These are phyloP conservation scores for Astragalus membranaceus DNA, from an alignment of 306 rosid species.

Conservation along the genomic window DNA sequence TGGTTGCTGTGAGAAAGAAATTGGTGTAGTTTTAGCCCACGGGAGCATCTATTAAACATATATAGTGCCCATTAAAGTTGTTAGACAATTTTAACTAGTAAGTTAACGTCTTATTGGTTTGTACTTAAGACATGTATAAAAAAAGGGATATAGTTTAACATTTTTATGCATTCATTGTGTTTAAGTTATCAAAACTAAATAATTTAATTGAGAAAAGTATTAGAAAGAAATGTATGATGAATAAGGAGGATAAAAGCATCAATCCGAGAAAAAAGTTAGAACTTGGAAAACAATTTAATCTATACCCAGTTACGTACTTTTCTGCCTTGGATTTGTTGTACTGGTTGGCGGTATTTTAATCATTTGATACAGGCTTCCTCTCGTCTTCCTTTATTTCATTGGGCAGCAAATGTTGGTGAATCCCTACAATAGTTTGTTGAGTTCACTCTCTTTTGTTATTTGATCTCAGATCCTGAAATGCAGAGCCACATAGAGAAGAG, in stretches of 20 bases:
- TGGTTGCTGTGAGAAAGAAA: slow-evolving; percentile 10
- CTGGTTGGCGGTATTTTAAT: not conserved
- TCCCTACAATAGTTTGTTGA: slow-evolving; percentile 10
- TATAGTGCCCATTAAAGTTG: not conserved
- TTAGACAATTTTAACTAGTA: not conserved
- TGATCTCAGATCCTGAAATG: slow-evolving; percentile 71
- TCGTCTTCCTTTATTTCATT: not conserved
- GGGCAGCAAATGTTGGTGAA: not conserved
- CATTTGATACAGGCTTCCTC: not conserved
- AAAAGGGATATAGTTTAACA: not conserved
- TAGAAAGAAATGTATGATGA: not conserved
- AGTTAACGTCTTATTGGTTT: not conserved
- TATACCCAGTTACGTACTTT: not conserved
- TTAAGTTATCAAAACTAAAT: not conserved
- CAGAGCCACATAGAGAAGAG: slow-evolving; percentile 67
- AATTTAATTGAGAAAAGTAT: not conserved
- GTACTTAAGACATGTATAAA: not conserved
- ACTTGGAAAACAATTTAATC: not conserved
- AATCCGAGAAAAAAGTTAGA: not conserved
- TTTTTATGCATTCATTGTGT: slow-evolving; percentile 12
- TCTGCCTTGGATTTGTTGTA: slow-evolving; percentile 13
- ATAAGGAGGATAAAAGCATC: not conserved
- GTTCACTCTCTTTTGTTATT: slow-evolving; percentile 5
- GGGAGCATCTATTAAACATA: not conserved
- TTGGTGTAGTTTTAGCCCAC: not conserved